Conservation (phyloP, 208 protist species). For the Zelonia costaricensis region DNA sequence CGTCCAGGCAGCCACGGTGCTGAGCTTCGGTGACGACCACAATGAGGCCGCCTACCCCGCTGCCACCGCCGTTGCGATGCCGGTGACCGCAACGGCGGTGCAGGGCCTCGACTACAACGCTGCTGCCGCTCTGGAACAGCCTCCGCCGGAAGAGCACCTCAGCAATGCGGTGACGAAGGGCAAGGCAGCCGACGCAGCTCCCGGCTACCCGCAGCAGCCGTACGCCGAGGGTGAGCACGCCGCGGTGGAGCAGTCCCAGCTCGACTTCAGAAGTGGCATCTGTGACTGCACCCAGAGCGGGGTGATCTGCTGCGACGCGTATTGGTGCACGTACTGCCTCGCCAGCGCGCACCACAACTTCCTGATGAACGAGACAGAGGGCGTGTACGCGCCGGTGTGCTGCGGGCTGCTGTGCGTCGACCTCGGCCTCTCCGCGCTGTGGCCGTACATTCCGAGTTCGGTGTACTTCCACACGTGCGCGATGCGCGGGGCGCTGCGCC, state of each 20-base stretch:
- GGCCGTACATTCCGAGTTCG: not conserved
- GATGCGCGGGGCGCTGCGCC: constrained; percentile 17
- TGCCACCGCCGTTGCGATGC: not conserved
- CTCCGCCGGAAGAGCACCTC: no score
- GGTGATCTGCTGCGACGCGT: constrained; percentile 14
- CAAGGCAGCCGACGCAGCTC: no score
- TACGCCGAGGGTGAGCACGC: no score
- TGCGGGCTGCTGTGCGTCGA: constrained; percentile 25
- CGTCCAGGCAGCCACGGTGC: not conserved
- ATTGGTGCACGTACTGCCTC: constrained; percentile 29
- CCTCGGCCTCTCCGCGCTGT: constrained; percentile 1
- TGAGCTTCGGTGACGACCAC: constrained; percentile 1
- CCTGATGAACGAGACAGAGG: constrained; percentile 12
- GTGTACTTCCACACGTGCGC: constrained; percentile 16
- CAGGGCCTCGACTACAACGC: not conserved
- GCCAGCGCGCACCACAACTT: constrained; percentile 20
- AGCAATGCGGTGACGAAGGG: no score
- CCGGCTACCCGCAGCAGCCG: no score
- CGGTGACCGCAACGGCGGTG: not conserved
- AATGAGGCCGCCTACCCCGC: constrained; percentile 2
- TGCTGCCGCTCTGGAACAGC: no score
- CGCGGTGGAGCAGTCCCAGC: no score
- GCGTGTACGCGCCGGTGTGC: constrained; percentile 20
- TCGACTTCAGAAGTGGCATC: constrained; percentile 20
- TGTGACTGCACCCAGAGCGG: constrained; percentile 18